Evolutionary conservation across 305 asterid genomes (phyloP).

Genomic region (Fraxinus latifolia): DNA sequence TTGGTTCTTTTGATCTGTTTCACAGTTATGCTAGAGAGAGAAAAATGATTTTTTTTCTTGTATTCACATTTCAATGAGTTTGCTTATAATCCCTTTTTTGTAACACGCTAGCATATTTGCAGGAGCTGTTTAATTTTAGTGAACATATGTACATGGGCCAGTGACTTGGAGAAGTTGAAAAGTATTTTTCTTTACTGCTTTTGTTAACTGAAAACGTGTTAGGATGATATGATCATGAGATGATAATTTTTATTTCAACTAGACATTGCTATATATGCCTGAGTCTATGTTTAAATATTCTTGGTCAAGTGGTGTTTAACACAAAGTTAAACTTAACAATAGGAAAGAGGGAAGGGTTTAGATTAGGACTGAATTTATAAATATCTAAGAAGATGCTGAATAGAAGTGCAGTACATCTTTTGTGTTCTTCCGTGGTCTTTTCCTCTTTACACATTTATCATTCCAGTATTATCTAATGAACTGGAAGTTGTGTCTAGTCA

Average conservation of each 20-base stretch:
- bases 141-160: not conserved
- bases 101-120: not conserved
- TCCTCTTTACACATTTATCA: not conserved
- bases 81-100: not conserved
- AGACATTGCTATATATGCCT: not conserved
- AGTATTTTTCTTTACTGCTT: not conserved
- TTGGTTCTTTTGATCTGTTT: not conserved
- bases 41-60: not conserved
- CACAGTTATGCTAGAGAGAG: not conserved
- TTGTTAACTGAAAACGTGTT: not conserved
- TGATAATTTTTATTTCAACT: not conserved
- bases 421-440: not conserved
- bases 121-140: not conserved
- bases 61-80: not conserved
- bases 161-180: not conserved
- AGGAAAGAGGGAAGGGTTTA: not conserved
- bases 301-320: not conserved
- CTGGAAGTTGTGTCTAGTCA: not conserved
- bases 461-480: not conserved
- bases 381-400: not conserved
- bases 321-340: not conserved
- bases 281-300: not conserved
- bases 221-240: not conserved
- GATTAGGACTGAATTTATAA: not conserved
- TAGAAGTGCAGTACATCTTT: not conserved